Evolutionary conservation across 495 filamentous ascomycete species (phyloP).

Genomic region (Aspergillus avenaceus): DNA sequence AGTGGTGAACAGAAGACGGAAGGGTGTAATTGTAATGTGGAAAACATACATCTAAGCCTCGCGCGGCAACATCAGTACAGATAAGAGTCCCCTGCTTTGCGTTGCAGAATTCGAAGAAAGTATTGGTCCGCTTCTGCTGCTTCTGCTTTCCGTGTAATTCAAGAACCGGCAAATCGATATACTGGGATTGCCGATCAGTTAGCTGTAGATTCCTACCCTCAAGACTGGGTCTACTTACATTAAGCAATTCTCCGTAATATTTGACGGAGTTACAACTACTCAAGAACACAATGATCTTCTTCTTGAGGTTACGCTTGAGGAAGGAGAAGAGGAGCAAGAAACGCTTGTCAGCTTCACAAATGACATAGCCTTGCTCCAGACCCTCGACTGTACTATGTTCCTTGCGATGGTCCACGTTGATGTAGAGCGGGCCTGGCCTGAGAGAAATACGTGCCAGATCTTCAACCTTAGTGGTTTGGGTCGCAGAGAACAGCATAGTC

Average conservation of each 20-base stretch:
- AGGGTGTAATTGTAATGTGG: not conserved
- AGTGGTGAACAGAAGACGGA: slow-evolving; percentile 6
- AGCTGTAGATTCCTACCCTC: not conserved
- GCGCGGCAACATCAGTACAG: slow-evolving; percentile 93
- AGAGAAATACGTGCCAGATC: slow-evolving; percentile 93
- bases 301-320: slow-evolving; percentile 82
- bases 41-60: slow-evolving; percentile 75
- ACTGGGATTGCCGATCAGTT: slow-evolving; percentile 24
- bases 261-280: slow-evolving; percentile 92
- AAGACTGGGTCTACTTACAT: slow-evolving; percentile 26
- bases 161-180: slow-evolving; percentile 88
- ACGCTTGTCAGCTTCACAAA: slow-evolving; percentile 88
- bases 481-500: slow-evolving; percentile 96
- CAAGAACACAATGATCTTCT: slow-evolving; percentile 98
- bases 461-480: slow-evolving; percentile 97
- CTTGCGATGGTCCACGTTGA: slow-evolving; percentile 82
- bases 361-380: slow-evolving; percentile 90
- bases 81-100: slow-evolving; percentile 85
- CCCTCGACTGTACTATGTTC: slow-evolving; percentile 85
- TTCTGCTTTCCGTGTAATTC: slow-evolving; percentile 87
- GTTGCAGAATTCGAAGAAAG: slow-evolving; percentile 98
- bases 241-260: slow-evolving; percentile 88
- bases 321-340: slow-evolving; percentile 96
- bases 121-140: slow-evolving; percentile 94
- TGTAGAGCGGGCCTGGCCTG: slow-evolving; percentile 86